phyloP scores from a whole-genome alignment of 2,329 filamentous ascomycete genomes.

The Dothistroma septosporum region DNA sequence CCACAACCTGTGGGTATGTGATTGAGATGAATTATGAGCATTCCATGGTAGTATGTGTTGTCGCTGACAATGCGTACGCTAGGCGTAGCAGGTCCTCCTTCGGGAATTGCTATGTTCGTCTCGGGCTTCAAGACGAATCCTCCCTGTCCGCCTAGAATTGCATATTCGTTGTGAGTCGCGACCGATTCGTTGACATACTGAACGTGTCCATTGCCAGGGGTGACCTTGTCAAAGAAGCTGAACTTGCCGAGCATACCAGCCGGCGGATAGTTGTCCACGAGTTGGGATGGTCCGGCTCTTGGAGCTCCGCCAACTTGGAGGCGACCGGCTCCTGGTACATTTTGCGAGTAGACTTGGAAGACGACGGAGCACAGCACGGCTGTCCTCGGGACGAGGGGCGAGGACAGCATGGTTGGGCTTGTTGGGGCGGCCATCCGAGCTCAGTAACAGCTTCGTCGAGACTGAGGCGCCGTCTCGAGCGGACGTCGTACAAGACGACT shows the following conservation, averaged over 20 bases:
- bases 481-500: not conserved
- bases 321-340: constrained; percentile 26
- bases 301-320: constrained; percentile 30
- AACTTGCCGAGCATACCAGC: constrained; percentile 35
- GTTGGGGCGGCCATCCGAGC: not conserved
- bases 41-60: constrained; percentile 37
- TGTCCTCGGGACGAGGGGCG: constrained; percentile 25
- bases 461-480: not conserved
- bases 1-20: constrained; percentile 40
- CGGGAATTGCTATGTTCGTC: constrained; percentile 42
- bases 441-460: not conserved
- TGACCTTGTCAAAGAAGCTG: constrained; percentile 32
- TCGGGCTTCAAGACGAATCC: constrained; percentile 36
- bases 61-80: constrained; percentile 36
- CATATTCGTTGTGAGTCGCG: constrained; percentile 33
- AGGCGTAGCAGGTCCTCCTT: constrained; percentile 32
- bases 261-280: constrained; percentile 34
- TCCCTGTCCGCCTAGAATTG: constrained; percentile 12
- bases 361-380: constrained; percentile 19
- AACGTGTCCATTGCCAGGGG: constrained; percentile 35
- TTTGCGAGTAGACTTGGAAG: constrained; percentile 24
- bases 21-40: constrained; percentile 38
- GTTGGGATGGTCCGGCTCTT: constrained; percentile 26
- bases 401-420: constrained; percentile 23
- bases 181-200: constrained; percentile 42